Evolutionary conservation across 2,329 filamentous ascomycete genomes (phyloP), one percentile per base, ranked within the genome.

Genomic region (Claviceps fusiformis): DNA sequence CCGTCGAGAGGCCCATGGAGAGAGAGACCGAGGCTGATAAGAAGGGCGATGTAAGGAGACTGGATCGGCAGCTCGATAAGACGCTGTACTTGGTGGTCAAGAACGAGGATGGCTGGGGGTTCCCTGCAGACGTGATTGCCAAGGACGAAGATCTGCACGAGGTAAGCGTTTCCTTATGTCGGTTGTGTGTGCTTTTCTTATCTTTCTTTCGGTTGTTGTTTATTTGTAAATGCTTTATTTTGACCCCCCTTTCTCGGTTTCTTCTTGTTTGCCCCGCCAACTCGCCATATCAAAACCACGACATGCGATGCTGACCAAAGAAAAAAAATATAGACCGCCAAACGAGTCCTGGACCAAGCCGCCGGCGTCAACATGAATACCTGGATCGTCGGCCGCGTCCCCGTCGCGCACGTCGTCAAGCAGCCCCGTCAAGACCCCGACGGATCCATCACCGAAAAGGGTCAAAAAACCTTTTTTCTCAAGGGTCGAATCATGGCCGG

Each of bases 361-460:
- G 90, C 86, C 10, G 93, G 93, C 56, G 73, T 87, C 58, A 95
- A 98, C 77, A 97, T 98, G 91, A 97, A 97, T 75, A 96, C 90
- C 55, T 98, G 93, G 91, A 82, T 97, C 62, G 87, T 98, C 53
- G 92, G 90, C 58, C 90, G 90, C 63, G 86, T 87, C 56, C 93
- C 93, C 11, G 80, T 96, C 56, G 92, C 91, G 31, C 87, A 96
- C 72, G 73, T 87, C 65, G 76, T 87, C 61, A 74, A 73, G 58
- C 73, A 81, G 59, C 77, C 77, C 62, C 61, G 69, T 63, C 62
- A 75, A 65, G 67, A 70, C 62, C 66, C 70, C 62, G 71, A 77
- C 65, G 68, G 68, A 49, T 64, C 67, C 37, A 63, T 76, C 49
- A 64, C 69, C 56, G 62, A 68, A 61, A 72, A 77, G 55, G 89